A percentile compares a stretch with the other conserved stretches of the same genome.
phyloP scores from a whole-genome alignment of 2,329 filamentous ascomycete genomes.

The Fusarium albidum region DNA sequence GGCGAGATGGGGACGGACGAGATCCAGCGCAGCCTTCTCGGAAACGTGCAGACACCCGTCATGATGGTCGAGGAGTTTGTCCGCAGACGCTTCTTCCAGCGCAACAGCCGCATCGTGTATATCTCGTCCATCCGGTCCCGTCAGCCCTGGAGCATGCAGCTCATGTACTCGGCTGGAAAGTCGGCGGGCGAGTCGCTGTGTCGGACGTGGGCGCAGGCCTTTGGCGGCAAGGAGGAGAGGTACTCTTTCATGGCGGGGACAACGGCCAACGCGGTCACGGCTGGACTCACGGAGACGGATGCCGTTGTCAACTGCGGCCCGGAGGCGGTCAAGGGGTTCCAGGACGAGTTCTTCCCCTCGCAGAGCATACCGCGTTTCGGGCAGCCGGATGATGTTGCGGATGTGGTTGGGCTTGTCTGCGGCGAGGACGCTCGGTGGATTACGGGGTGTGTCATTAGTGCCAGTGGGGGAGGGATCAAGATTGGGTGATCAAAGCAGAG shows the following conservation, averaged over 20 bases:
- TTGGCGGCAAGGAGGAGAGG: constrained; percentile 46
- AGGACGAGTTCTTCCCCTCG: constrained; percentile 45
- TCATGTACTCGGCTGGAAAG: constrained; percentile 47
- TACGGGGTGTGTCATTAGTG: constrained; percentile 46
- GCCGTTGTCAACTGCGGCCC: constrained; percentile 44
- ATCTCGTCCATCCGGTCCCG: constrained; percentile 45
- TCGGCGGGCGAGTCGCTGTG: constrained; percentile 47
- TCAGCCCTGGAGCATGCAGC: constrained; percentile 44
- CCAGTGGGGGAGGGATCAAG: constrained; percentile 47
- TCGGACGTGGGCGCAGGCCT: constrained; percentile 47
- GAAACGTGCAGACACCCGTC: constrained; percentile 47
- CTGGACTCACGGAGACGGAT: constrained; percentile 45
- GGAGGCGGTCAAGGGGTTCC: constrained; percentile 42
- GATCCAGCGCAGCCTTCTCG: constrained; percentile 43
- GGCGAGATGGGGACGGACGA: constrained; percentile 40
- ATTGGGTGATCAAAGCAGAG: constrained; percentile 36
- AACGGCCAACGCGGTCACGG: constrained; percentile 45
- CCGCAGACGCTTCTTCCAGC: constrained; percentile 41
- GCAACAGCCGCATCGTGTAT: constrained; percentile 46
- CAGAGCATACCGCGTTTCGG: constrained; percentile 45
- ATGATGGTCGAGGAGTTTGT: constrained; percentile 48
- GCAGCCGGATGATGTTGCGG: constrained; percentile 47
- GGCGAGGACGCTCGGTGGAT: constrained; percentile 46
- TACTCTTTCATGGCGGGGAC: constrained; percentile 47
- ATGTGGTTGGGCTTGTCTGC: constrained; percentile 47